Evolutionary conservation across 2,329 filamentous ascomycete species (phyloP).

Genomic region (Chalaropsis thielavioides): DNA sequence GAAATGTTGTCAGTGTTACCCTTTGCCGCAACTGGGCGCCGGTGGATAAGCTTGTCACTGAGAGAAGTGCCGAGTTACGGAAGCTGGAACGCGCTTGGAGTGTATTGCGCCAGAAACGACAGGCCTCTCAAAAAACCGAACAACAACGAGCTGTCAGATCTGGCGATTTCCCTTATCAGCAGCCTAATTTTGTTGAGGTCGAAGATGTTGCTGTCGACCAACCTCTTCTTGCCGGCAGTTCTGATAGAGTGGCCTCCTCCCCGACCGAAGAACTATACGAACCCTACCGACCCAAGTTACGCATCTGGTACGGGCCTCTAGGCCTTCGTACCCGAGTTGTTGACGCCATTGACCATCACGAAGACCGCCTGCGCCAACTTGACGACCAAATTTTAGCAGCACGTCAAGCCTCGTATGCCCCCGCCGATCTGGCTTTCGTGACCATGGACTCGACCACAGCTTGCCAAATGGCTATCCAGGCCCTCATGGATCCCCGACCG

Average conservation of each 20-base stretch:
- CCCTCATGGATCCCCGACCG: constrained; percentile 79
- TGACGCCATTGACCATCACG: constrained; percentile 89
- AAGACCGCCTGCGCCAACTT: constrained; percentile 64
- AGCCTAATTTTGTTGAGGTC: constrained; percentile 12
- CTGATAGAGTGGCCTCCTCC: neutral
- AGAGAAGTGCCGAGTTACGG: constrained; percentile 50
- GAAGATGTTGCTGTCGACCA: constrained; percentile 5
- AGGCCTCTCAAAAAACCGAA: constrained; percentile 20
- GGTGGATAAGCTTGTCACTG: constrained; percentile 58
- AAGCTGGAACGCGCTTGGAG: constrained; percentile 76
- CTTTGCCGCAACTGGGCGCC: constrained; percentile 77
- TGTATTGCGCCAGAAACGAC: constrained; percentile 47
- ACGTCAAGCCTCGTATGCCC: constrained; percentile 58
- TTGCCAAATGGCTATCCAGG: constrained; percentile 90
- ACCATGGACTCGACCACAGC: constrained; percentile 94
- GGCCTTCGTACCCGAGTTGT: constrained; percentile 56
- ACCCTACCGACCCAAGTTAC: constrained; percentile 46
- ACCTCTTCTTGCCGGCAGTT: neutral
- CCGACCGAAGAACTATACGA: constrained; percentile 19
- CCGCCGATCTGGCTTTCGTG: constrained; percentile 81
- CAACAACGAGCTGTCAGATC: neutral
- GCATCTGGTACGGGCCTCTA: constrained; percentile 65
- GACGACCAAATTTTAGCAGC: constrained; percentile 60
- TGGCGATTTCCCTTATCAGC: neutral
- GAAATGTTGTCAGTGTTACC: constrained; percentile 75